Evolutionary conservation across 208 protist genomes (phyloP), one percentile per base, ranked within the genome.

Genomic region (Acanthamoeba lenticulata): DNA sequence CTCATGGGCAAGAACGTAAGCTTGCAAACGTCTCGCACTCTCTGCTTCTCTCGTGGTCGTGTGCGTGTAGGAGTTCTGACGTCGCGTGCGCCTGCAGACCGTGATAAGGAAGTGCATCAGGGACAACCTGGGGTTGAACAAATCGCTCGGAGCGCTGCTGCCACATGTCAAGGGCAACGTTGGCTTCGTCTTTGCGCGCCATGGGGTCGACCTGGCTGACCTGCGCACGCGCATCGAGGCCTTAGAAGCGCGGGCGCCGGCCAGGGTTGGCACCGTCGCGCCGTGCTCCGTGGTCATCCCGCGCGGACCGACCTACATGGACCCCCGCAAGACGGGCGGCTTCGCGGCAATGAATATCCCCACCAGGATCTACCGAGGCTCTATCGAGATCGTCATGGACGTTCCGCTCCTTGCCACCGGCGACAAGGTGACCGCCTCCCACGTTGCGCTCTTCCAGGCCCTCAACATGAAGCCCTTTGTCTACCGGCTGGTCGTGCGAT

Each of bases 321-420:
- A 99, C 95, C 99, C 99, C 88, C 98, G 98, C 60, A 98, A 99
- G 97, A 99, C 99, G 11, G 67, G 98, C 99, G 44, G 99, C 98
- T 99, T 99, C 97, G 99, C 99, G 97, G 99, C 99, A 21, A 97
- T 99, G 45, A 99, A 99, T 97, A 99, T 99, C 96, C 96, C 97
- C 44, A 99, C 99, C 89, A 99, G 99, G 98, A 99, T 99, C 97
- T 96, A 98, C 95, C 99, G 99, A 96, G 99, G 99, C 97, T 97
- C 97, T 72, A 99, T 99, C 89, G 99, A 99, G 96, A 99, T 99
- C 97, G 97, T 99, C 94, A 97, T 94, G 72, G 98, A 99, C 88
- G 98, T 99, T 91, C 97, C 98, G 92, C 95, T 99, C 47, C 97
- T 99, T 96, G 98, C 95, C 92, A 81, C 92, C 38, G 99, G 99